Conservation (phyloP, 371 early-diverging fungal species). For the Mortierella sp. region DNA sequence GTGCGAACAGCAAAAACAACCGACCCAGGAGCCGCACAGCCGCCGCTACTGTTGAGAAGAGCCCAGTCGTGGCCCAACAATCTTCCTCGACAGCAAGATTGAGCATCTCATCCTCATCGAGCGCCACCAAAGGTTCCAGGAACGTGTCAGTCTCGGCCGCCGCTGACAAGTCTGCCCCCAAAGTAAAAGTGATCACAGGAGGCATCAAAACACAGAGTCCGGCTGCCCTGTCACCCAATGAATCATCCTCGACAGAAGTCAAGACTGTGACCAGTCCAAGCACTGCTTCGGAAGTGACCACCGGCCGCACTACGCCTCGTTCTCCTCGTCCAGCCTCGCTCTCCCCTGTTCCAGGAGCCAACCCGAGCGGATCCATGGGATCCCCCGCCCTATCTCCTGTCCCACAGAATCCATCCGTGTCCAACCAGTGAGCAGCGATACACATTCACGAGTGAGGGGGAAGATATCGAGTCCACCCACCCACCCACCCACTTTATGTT, state of each 20-base stretch:
- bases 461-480: too few relatives aligned
- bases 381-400: not conserved
- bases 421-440: too few relatives aligned
- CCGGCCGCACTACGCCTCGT: not conserved
- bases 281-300: too few relatives aligned
- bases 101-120: too few relatives aligned
- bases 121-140: too few relatives aligned
- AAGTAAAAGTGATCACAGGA: not conserved
- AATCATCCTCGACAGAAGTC: too few relatives aligned
- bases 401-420: not conserved
- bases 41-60: conserved; percentile 9
- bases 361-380: not conserved
- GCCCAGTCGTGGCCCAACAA: not conserved
- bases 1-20: conserved; percentile 2
- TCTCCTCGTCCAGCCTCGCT: not conserved
- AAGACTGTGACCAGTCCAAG: too few relatives aligned
- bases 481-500: too few relatives aligned
- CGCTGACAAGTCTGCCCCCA: not conserved
- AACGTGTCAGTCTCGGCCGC: not conserved
- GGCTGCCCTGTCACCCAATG: too few relatives aligned
- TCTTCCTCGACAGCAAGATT: too few relatives aligned
- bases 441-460: too few relatives aligned
- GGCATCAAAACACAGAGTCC: too few relatives aligned
- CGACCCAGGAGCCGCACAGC: conserved; percentile 16
- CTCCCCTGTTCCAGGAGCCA: not conserved